A percentile compares a stretch with the other conserved stretches of the same genome.
Conservation (phyloP, 2,329 filamentous ascomycete genomes). For the Cladorrhinum sp. region DNA sequence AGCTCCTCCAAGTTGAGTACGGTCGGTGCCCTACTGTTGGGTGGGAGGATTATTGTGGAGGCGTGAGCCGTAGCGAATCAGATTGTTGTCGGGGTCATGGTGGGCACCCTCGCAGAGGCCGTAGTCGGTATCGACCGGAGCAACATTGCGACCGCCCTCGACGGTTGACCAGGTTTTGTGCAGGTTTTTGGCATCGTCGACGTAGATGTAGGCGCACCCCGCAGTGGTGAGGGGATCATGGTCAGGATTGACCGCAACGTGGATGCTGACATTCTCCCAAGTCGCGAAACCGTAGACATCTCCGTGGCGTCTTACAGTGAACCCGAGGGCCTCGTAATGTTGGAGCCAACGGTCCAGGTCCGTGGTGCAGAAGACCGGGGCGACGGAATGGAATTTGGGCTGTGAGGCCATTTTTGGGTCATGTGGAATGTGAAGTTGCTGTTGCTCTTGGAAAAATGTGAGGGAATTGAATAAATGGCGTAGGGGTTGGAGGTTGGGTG, state of each 20-base stretch:
- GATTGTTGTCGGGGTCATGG: constrained; percentile 5
- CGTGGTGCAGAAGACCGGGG: not conserved
- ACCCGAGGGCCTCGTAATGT: constrained; percentile 3
- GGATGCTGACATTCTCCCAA: constrained; percentile 1
- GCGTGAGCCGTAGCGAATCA: constrained; percentile 10
- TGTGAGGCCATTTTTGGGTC: too few species aligned
- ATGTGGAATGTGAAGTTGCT: too few species aligned
- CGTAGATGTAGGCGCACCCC: constrained; percentile 9
- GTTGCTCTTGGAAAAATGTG: too few species aligned
- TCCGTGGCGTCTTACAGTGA: constrained; percentile 1
- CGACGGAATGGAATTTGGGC: not conserved
- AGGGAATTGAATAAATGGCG: not conserved
- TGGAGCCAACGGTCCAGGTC: constrained; percentile 6
- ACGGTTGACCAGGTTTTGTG: constrained; percentile 2
- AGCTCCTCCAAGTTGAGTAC: too few species aligned
- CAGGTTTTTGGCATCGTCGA: constrained; percentile 2
- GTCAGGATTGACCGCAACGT: not conserved
- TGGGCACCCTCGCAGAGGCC: constrained; percentile 10
- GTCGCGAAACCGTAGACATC: constrained; percentile 2
- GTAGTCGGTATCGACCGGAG: constrained; percentile 1
- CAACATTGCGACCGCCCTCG: not conserved
- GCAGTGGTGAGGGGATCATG: constrained; percentile 9
- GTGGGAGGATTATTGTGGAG: too few species aligned
- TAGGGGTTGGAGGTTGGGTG: too few species aligned
- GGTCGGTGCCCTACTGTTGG: too few species aligned